Evolutionary conservation across 2,329 filamentous ascomycete species (phyloP), one percentile per base, ranked within the genome.

Genomic region (Trichophyton simii): DNA sequence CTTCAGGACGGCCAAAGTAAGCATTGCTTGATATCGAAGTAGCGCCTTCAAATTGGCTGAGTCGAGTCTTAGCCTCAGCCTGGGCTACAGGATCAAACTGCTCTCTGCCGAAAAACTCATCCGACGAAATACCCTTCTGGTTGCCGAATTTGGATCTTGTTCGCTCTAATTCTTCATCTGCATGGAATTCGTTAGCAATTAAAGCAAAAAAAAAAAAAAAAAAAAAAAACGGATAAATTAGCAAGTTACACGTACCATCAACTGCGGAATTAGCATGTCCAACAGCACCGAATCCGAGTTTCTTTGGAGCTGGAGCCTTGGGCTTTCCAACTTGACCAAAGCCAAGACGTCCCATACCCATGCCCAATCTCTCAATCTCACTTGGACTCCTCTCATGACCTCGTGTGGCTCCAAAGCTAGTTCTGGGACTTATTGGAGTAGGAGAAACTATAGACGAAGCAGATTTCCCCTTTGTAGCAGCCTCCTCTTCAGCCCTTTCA

Each of bases 21-120:
- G 90, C 90, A 74, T 97, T 99, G 62, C 89, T 95, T 5, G 91
- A 96, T 74, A 99, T 99, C 66, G 91, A 79, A 0, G 86, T 87
- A 9, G 94, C 91, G 52, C 94, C 91, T 75, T 97, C 92, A 71
- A 99, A 99, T 55, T 91, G 89, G 77, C 90, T 87, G 60, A 99
- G 82, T 46, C 94, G 85, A 25, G 82, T 80, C 79, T 95, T 95
- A 68, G 94, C 92, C 77, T 96, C 92, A 59, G 85, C 80, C 71
- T 94, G 87, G 7, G 87, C 84, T 61, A 80, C 81, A 42, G 91
- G 85, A 72, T 99, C 91, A 75, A 86, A 97, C 61, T 83, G 78
- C 60, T 91, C 89, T 73, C 94, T 92, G 69, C 92, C 91, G 72
- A 99, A 99, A 81, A 95, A 99, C 73, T 99, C 94, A 73, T 99